A percentile compares a stretch with the other conserved stretches of the same genome.
Evolutionary conservation across 202 grass and related monocot species (phyloP).

Genomic region (Panicum hallii): DNA sequence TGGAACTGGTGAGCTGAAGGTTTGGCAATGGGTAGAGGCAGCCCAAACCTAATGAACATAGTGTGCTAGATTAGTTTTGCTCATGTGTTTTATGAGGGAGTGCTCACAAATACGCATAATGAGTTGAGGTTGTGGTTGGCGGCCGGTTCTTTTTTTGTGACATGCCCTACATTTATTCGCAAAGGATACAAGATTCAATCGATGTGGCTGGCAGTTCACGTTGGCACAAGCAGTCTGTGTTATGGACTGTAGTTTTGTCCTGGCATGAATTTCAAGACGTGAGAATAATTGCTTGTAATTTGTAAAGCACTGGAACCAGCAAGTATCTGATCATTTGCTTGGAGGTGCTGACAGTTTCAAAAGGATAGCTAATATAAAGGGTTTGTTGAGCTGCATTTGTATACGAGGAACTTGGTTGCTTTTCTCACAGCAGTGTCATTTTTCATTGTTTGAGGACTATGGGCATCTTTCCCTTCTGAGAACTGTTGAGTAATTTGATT

Average conservation of each 20-base stretch:
- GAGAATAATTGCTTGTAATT: conserved; percentile 56
- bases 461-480: background rate
- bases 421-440: conserved; percentile 12
- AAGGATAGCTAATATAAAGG: conserved; percentile 48
- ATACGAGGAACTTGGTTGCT: conserved; percentile 2
- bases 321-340: conserved; percentile 35
- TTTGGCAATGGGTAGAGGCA: conserved; percentile 74
- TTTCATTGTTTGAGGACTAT: background rate
- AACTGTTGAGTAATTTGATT: background rate
- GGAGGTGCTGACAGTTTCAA: conserved; percentile 45
- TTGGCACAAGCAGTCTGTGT: conserved; percentile 15
- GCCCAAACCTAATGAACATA: conserved; percentile 58
- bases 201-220: conserved; percentile 33
- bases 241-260: conserved; percentile 37
- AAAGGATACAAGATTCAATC: conserved; percentile 36
- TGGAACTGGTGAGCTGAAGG: conserved; percentile 89
- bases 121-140: conserved; percentile 43
- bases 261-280: conserved; percentile 40
- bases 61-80: conserved; percentile 58
- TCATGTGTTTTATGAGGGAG: conserved; percentile 56
- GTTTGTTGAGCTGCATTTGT: conserved; percentile 38
- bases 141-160: conserved; percentile 45
- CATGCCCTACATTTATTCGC: conserved; percentile 43
- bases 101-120: conserved; percentile 49
- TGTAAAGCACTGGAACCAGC: conserved; percentile 47